These are phyloP conservation scores for Styphnolobium japonicum DNA, from an alignment of 306 rosid species.

Conservation along the genomic window DNA sequence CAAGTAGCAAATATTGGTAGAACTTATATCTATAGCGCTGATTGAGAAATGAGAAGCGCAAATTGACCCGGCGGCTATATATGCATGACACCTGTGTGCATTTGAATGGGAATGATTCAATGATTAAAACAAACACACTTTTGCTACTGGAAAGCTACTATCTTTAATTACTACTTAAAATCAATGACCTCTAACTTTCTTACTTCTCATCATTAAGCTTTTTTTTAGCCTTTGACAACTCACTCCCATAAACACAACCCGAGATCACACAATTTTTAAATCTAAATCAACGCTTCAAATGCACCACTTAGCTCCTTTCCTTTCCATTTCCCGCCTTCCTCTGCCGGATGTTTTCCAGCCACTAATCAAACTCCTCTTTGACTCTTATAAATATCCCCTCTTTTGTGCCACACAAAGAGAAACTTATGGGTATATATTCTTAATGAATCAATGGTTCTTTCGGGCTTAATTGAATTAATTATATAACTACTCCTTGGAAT, in stretches of 20 bases:
- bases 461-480: background rate
- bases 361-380: background rate
- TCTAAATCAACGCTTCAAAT: background rate
- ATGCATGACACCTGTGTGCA: conserved; percentile 30
- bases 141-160: conserved; percentile 30
- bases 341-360: background rate
- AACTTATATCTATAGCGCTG: background rate
- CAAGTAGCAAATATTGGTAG: background rate
- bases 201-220: conserved; percentile 34
- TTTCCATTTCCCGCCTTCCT: conserved; percentile 4
- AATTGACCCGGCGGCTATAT: conserved; percentile 23
- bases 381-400: background rate
- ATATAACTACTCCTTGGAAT: too few species aligned
- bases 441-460: background rate
- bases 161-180: conserved; percentile 32
- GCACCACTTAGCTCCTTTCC: background rate
- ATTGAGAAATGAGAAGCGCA: background rate
- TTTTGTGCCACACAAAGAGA: background rate
- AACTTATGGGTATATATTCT: too few species aligned
- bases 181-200: conserved; percentile 40
- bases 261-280: background rate
- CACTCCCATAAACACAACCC: conserved; percentile 14
- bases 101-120: conserved; percentile 10
- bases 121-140: conserved; percentile 32
- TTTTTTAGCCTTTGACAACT: conserved; percentile 29